Percentiles rank a stretch among this genome's conserved stretches.
These are phyloP conservation scores for Aspergillus sp. DNA, from an alignment of 2,329 filamentous ascomycete genomes.

Conservation along the genomic window DNA sequence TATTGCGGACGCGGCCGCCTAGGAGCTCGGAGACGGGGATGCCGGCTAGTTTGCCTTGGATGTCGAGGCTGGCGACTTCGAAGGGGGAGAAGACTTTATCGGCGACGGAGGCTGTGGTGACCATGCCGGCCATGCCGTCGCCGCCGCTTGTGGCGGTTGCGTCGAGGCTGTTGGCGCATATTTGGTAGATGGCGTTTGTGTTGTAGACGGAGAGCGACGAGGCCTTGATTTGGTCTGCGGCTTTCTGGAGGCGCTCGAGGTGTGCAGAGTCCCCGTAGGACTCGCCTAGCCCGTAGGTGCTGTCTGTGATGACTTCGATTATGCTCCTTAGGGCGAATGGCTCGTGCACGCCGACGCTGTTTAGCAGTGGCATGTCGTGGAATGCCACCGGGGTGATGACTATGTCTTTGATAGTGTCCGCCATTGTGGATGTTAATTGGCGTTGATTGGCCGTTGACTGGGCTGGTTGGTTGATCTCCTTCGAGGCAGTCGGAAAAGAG, in stretches of 20 bases:
- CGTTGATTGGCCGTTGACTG: neutral
- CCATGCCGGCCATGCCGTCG: constrained; percentile 39
- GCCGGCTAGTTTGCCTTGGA: constrained; percentile 44
- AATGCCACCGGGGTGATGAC: constrained; percentile 47
- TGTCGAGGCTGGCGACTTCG: constrained; percentile 45
- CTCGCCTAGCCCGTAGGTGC: constrained; percentile 41
- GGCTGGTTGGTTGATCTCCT: neutral
- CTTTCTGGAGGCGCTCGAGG: constrained; percentile 33
- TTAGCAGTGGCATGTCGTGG: constrained; percentile 47
- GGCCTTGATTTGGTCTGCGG: constrained; percentile 14
- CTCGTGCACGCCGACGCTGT: constrained; percentile 47
- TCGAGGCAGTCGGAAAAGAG: neutral
- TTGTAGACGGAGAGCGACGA: neutral
- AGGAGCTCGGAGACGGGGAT: constrained; percentile 42
- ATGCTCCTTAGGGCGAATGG: constrained; percentile 45
- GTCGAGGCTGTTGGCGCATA: constrained; percentile 20
- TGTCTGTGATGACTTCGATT: constrained; percentile 38
- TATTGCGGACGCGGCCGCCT: constrained; percentile 41
- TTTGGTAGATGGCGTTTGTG: constrained; percentile 27
- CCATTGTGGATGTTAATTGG: neutral
- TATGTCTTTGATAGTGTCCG: constrained; percentile 35
- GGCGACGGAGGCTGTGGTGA: constrained; percentile 42
- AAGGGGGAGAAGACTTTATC: constrained; percentile 48
- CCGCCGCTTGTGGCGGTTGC: constrained; percentile 23
- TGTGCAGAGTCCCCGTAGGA: constrained; percentile 45